These are phyloP conservation scores for Phytophthora europaea DNA, from an alignment of 352 stramenopile genomes.

Conservation along the genomic window DNA sequence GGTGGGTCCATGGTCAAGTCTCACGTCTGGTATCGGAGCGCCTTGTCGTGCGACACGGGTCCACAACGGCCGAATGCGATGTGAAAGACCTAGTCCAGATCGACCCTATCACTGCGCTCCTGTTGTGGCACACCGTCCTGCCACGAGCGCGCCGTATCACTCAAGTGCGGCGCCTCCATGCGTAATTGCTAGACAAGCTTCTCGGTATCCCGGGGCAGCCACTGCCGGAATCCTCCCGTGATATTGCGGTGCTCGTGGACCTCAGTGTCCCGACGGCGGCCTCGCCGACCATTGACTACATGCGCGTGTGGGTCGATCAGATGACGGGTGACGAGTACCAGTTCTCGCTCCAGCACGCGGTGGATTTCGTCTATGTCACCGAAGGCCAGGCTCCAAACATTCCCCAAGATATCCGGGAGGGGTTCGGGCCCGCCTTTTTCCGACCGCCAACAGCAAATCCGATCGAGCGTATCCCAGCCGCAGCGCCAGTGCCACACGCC, in stretches of 20 bases:
- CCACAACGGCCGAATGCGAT: background rate
- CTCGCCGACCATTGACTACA: background rate
- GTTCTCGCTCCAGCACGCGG: background rate
- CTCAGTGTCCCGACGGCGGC: too few species aligned
- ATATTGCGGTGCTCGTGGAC: background rate
- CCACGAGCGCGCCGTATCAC: background rate
- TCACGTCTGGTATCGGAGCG: background rate
- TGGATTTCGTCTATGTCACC: background rate
- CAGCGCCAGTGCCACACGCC: too few species aligned
- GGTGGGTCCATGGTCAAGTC: background rate
- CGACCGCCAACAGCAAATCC: too few species aligned
- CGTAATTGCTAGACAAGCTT: background rate
- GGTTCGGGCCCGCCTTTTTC: background rate
- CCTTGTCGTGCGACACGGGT: background rate
- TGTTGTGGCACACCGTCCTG: background rate
- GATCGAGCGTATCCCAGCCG: too few species aligned
- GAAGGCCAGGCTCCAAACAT: background rate
- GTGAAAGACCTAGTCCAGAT: background rate
- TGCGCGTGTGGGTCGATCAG: background rate
- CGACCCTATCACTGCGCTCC: background rate
- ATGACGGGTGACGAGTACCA: background rate
- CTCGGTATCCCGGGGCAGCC: background rate
- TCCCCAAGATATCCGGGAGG: background rate
- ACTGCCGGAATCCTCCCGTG: background rate
- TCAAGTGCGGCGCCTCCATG: background rate